phyloP scores from a whole-genome alignment of 345 rosid species.

The Eucalyptus melliodora region DNA sequence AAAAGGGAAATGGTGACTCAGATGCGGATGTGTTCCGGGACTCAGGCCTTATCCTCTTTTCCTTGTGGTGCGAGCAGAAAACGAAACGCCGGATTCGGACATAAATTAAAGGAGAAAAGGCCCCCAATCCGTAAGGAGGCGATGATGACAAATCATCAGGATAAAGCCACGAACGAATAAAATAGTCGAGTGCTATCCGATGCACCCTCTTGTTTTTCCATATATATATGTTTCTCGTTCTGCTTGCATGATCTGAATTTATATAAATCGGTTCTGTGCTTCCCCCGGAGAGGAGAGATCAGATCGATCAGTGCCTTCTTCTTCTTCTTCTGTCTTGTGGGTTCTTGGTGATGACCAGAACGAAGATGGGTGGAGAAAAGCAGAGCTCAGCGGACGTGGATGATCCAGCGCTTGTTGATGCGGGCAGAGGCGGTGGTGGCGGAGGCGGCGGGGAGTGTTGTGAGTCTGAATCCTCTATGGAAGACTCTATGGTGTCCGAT shows the following conservation, averaged over 20 bases:
- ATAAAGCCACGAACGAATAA: not conserved
- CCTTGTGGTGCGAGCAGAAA: slow-evolving; percentile 6
- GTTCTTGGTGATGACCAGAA: not conserved
- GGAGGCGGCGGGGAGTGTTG: not conserved
- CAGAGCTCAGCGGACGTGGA: not conserved
- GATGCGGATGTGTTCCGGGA: slow-evolving; percentile 12
- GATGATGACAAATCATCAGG: not conserved
- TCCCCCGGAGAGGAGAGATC: not conserved
- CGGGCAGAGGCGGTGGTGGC: not conserved
- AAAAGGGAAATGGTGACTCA: slow-evolving; percentile 7
- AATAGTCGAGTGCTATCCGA: not conserved
- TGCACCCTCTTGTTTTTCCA: slow-evolving; percentile 1
- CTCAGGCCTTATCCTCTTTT: slow-evolving; percentile 33
- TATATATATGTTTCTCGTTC: not conserved
- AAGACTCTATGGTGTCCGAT: slow-evolving; percentile 13
- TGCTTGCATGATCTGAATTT: not conserved
- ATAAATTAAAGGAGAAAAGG: not conserved
- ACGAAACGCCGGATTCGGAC: not conserved
- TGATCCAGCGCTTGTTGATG: not conserved
- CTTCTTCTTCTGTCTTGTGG: not conserved
- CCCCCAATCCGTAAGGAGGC: not conserved
- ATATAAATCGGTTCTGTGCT: not conserved
- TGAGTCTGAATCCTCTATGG: slow-evolving; percentile 17
- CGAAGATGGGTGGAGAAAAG: not conserved
- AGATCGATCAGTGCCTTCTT: not conserved